phyloP scores from a whole-genome alignment of 805 yeast genomes.

The Myxozyma monticola region DNA sequence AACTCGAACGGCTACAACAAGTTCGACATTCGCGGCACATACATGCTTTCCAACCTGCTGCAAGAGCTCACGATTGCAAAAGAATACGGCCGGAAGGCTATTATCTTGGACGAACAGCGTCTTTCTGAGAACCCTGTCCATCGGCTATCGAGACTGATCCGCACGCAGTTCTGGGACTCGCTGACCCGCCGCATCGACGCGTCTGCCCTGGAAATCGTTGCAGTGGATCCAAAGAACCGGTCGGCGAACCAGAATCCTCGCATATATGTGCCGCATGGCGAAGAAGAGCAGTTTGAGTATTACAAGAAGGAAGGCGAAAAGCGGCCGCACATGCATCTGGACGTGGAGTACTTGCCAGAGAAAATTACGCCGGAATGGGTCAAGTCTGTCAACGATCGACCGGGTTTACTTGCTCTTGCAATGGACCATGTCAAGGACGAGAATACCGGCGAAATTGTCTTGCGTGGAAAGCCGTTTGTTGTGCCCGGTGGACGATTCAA shows the following conservation, averaged over 20 bases:
- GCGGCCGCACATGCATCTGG: slow-evolving; percentile 59
- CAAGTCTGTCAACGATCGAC: slow-evolving; percentile 71
- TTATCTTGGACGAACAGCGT: slow-evolving; percentile 78
- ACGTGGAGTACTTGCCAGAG: slow-evolving; percentile 76
- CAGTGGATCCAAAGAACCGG: slow-evolving; percentile 72
- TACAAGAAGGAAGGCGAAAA: slow-evolving; percentile 54
- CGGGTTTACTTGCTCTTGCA: slow-evolving; percentile 84
- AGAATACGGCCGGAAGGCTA: slow-evolving; percentile 71
- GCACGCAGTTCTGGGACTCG: slow-evolving; percentile 76
- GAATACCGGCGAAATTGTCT: slow-evolving; percentile 48
- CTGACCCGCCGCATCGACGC: slow-evolving; percentile 71
- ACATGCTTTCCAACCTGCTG: slow-evolving; percentile 79
- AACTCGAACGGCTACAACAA: slow-evolving; percentile 79
- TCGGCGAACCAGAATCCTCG: slow-evolving; percentile 68
- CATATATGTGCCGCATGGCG: slow-evolving; percentile 70
- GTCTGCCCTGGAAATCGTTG: slow-evolving; percentile 63
- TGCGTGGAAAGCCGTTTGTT: slow-evolving; percentile 77
- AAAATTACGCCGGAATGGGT: slow-evolving; percentile 75
- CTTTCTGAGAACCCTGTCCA: slow-evolving; percentile 85
- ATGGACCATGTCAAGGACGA: slow-evolving; percentile 56
- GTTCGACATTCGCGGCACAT: slow-evolving; percentile 79
- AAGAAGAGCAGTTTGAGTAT: slow-evolving; percentile 72
- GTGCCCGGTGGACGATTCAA: slow-evolving; percentile 98
- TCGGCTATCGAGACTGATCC: slow-evolving; percentile 69
- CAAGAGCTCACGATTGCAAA: slow-evolving; percentile 89